Evolutionary conservation across 2,329 filamentous ascomycete species (phyloP), one percentile per base, ranked within the genome.

Genomic region (Calonectria pseudoturangicola): DNA sequence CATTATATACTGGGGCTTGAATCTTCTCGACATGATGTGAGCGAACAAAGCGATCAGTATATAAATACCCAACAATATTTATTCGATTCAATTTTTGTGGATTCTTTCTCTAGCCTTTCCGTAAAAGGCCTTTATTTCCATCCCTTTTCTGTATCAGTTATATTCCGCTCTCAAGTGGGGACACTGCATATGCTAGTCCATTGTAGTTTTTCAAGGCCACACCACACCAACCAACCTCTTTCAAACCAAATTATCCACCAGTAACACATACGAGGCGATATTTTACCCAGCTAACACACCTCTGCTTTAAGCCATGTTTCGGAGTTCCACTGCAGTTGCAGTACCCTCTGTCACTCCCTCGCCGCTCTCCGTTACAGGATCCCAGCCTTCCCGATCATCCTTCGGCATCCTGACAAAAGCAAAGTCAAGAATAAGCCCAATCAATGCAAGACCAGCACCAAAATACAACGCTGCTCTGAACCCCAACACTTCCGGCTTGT

Each of bases 361-460:
- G 2, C 4, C 9, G 15, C 4, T 30, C 8, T 63, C 58, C 16
- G 39, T 43, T 2, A n/a, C 39, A 18, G 58, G 54, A 25, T 58
- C 58, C 58, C 58, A 63, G 4, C 58, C 58, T 33, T 43, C 36
- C 21, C 58, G 13, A 25, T 68, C 15, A 25, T 68, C 50, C 27
- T 60, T 68, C 1, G 51, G 50, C 41, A 68, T 39, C 18, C 65
- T 54, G 28, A 68, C 51, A 60, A 68, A 58, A 7, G 39, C 36
- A 27, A 48, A 58, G 39, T 58, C 41, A 8, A 68, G 41, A 4
- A 48, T 3, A 5, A 60, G n/a, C 0, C 33, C 51, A 3, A 47
- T 13, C 8, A 67, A 13, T 21, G 65, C 51, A 7, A 68, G 39
- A 2, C 21, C 36, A 28, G 28, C 51, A 9, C 50, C 65, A 41